Conservation (phyloP, 805 yeast species). For the Candida chauliodis region DNA sequence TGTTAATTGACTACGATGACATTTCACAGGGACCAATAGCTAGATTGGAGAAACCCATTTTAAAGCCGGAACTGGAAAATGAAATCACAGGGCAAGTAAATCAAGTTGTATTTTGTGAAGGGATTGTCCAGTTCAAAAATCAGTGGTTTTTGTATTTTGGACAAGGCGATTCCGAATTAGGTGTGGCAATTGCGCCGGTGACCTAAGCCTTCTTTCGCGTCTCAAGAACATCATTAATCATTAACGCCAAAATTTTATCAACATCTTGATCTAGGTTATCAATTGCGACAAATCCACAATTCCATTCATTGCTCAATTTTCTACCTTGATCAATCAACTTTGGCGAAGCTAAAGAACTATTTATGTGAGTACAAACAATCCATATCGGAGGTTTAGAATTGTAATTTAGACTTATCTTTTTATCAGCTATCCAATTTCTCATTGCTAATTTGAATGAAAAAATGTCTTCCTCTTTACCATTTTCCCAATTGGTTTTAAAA, state of each 20-base stretch:
- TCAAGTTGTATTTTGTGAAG: slow-evolving; percentile 42
- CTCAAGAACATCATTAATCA: slow-evolving; percentile 60
- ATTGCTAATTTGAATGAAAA: slow-evolving; percentile 57
- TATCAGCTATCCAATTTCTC: slow-evolving; percentile 44
- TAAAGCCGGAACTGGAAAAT: slow-evolving; percentile 31
- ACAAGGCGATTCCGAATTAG: slow-evolving; percentile 41
- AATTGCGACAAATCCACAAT: slow-evolving; percentile 60
- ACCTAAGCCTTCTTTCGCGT: slow-evolving; percentile 22
- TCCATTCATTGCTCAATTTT: slow-evolving; percentile 57
- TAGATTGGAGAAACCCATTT: slow-evolving; percentile 31
- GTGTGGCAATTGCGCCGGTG: slow-evolving; percentile 34
- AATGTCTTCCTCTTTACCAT: slow-evolving; percentile 65
- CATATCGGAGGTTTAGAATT: slow-evolving; percentile 57
- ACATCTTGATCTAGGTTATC: slow-evolving; percentile 51
- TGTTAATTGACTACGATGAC: slow-evolving; percentile 39
- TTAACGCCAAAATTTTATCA: slow-evolving; percentile 54
- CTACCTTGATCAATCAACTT: slow-evolving; percentile 55
- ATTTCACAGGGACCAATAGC: slow-evolving; percentile 34
- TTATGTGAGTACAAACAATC: slow-evolving; percentile 61
- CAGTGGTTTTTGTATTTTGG: slow-evolving; percentile 41
- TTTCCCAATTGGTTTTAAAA: slow-evolving; percentile 54
- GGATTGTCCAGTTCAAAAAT: slow-evolving; percentile 39
- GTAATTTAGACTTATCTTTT: slow-evolving; percentile 19
- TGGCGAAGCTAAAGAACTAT: slow-evolving; percentile 59
- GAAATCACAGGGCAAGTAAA: slow-evolving; percentile 39